Conservation (phyloP, 768 basidiomycete genomes). For the Suillus brevipes region DNA sequence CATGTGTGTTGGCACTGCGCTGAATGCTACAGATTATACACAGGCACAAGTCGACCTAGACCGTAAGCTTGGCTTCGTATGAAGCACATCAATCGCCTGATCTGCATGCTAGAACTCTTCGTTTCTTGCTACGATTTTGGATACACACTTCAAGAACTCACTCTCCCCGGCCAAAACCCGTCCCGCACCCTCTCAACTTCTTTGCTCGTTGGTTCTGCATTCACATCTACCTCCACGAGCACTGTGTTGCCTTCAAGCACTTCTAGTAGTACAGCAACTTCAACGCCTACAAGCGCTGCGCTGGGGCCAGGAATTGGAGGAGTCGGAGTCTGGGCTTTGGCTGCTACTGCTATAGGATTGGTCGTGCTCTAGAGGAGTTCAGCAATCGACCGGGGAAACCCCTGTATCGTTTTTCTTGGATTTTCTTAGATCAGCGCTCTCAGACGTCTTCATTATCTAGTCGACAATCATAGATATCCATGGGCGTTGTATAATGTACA, state of each 20-base stretch:
- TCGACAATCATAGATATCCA: neutral
- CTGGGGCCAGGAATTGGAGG: neutral
- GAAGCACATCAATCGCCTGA: neutral
- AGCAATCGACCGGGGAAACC: neutral
- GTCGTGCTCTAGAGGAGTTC: neutral
- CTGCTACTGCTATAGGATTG: neutral
- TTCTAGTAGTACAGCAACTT: neutral
- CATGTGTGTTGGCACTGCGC: slow-evolving; percentile 35
- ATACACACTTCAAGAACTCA: slow-evolving; percentile 23
- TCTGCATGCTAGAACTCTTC: slow-evolving; percentile 19
- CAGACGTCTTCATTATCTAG: neutral
- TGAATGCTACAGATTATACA: slow-evolving; percentile 29
- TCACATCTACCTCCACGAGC: neutral
- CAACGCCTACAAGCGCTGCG: neutral
- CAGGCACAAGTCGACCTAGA: slow-evolving; percentile 34
- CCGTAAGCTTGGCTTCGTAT: slow-evolving; percentile 26
- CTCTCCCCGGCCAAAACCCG: slow-evolving; percentile 27
- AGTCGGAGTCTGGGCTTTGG: neutral
- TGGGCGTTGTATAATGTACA: neutral
- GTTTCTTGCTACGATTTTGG: slow-evolving; percentile 28
- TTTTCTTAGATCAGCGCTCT: neutral
- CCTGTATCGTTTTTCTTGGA: neutral
- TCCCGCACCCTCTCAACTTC: slow-evolving; percentile 13
- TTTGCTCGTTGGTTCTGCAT: neutral
- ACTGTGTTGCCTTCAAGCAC: neutral